Base-by-base conservation (phyloP, 768 basidiomycete species). In the Phanerochaete sordida region DNA sequence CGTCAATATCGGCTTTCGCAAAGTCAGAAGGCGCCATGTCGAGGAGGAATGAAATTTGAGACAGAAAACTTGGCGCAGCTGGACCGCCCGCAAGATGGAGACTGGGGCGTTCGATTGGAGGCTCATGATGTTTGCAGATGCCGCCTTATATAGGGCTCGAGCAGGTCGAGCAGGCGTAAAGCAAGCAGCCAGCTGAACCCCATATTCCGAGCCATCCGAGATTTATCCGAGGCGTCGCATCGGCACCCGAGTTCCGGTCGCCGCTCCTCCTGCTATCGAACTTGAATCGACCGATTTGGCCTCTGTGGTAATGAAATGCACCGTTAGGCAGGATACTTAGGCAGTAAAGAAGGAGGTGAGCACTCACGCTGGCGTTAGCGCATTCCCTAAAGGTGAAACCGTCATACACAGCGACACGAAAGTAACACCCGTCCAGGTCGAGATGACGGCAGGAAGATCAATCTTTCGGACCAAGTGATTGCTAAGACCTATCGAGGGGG, bases 21-120 rank as follows among this genome's bases (percentile, higher is more conserved):
- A 91, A 89, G 68, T 87, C 84, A 28, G 88, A 89, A 9, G 84
- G 83, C 1, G 83, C 67, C 89, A 90, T 91, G 26, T 27, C 28
- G 30, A 13, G 44, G 1, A 9, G 8, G 19, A 4, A 43, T 16
- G 19, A 4, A 15, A 43, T 12, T 16, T 24, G 2, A 19, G 50
- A 35, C 21, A n/a, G 45, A 57, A 37, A 24, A 46, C 6, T 35
- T 23, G 2, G 27, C 39, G 37, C 30, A 59, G 19, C 13, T 31
- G 7, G 23, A 13, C 33, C 23, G 24, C 15, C 26, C 3, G 21
- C n/a, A 12, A 16, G 30, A 27, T 11, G 31, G 30, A 33, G 27
- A 26, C 16, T 16, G 51, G 51, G 59, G 52, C 15, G 45, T 23
- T n/a, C 28, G 46, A 56, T 39, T 9, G 21, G 31, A 46, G 15